Conservation (phyloP, 1,284 basidiomycete species). For the Naganishia sp. region DNA sequence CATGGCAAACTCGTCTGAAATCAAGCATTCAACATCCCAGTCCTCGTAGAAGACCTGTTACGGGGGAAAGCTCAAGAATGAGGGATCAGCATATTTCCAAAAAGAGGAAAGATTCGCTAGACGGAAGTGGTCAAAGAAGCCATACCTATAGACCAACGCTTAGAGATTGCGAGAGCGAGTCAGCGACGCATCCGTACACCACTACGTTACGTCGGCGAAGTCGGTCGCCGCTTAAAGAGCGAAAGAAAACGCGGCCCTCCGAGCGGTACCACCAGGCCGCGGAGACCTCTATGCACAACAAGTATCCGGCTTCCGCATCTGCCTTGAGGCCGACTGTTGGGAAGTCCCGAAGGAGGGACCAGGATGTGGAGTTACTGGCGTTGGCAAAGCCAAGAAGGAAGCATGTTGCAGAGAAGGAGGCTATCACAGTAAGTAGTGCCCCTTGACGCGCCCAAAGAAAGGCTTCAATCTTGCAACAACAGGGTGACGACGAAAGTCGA, state of each 20-base stretch:
- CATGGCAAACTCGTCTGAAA: neutral
- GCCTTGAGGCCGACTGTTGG: neutral
- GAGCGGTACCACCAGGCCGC: too few relatives aligned
- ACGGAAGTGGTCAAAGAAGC: neutral
- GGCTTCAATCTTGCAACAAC: neutral
- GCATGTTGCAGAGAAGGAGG: neutral
- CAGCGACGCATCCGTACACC: neutral
- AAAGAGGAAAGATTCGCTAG: neutral
- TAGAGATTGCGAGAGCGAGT: neutral
- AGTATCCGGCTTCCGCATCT: too few relatives aligned
- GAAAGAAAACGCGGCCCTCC: neutral
- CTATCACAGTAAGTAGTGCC: slow-evolving; percentile 1
- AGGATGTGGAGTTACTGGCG: neutral
- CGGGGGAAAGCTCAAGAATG: neutral
- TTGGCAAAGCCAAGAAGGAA: neutral
- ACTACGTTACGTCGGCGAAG: neutral
- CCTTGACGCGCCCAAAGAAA: neutral
- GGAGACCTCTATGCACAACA: too few relatives aligned
- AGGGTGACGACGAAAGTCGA: slow-evolving; percentile 13
- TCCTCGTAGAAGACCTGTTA: neutral
- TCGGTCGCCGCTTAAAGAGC: neutral
- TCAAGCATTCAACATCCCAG: neutral
- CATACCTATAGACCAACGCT: neutral
- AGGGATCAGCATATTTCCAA: neutral
- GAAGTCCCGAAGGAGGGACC: slow-evolving; percentile 1